These are phyloP conservation scores for Boletus rex-veris DNA, from an alignment of 768 basidiomycete species.

Conservation along the genomic window DNA sequence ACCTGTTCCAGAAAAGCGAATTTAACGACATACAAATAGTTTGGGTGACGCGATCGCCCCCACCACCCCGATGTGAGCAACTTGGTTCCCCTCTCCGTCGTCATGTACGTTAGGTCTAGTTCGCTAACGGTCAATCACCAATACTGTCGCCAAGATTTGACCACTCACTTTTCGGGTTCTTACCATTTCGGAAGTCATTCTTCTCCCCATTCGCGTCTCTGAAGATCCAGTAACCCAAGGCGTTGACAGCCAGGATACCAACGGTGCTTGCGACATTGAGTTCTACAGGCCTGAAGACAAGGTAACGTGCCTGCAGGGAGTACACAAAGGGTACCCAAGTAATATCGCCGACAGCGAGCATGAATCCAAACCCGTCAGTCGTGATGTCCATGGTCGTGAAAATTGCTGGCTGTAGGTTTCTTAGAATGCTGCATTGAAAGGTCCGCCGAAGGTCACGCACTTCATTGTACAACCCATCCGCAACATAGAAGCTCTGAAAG, in stretches of 20 bases:
- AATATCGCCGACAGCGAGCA: constrained; percentile 92
- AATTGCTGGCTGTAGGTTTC: constrained; percentile 63
- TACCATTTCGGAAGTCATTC: constrained; percentile 91
- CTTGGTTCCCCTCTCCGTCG: constrained; percentile 83
- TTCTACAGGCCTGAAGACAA: constrained; percentile 84
- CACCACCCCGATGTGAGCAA: constrained; percentile 97
- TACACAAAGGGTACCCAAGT: constrained; percentile 95
- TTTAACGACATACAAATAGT: constrained; percentile 61
- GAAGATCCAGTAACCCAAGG: constrained; percentile 88
- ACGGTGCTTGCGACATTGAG: constrained; percentile 57
- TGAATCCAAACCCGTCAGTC: constrained; percentile 97
- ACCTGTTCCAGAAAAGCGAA: background rate
- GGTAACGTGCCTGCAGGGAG: constrained; percentile 88
- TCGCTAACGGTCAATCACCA: background rate
- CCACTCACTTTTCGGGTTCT: constrained; percentile 81
- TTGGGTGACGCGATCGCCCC: constrained; percentile 91
- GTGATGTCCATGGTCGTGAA: constrained; percentile 98
- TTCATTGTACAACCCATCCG: constrained; percentile 88
- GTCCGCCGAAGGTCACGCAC: constrained; percentile 34
- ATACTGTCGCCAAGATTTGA: background rate
- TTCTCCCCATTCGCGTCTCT: constrained; percentile 86
- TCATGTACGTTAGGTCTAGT: constrained; percentile 72
- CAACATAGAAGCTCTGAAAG: constrained; percentile 86
- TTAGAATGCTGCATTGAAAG: background rate
- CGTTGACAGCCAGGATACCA: constrained; percentile 60